These are phyloP conservation scores for Cardamine chenopodiifolia DNA, from an alignment of 345 rosid species.

Conservation along the genomic window DNA sequence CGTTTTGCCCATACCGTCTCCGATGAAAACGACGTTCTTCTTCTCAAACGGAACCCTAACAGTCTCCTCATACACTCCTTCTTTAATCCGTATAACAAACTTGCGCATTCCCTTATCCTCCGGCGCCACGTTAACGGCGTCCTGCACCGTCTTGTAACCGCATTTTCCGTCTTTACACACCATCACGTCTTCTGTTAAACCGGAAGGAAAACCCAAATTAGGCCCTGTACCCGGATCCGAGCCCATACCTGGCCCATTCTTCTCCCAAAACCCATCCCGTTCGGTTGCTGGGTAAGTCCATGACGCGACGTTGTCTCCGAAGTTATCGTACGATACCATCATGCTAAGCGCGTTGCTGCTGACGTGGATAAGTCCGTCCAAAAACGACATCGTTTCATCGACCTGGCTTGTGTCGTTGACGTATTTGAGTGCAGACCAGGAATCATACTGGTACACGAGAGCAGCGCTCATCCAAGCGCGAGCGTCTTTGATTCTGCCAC, in stretches of 20 bases:
- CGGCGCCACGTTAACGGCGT: conserved; percentile 82
- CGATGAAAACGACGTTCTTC: conserved; percentile 75
- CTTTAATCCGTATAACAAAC: conserved; percentile 66
- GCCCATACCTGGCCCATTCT: conserved; percentile 31
- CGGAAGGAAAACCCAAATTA: conserved; percentile 52
- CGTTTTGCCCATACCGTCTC: conserved; percentile 90
- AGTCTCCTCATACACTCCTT: conserved; percentile 73
- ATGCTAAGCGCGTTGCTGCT: conserved; percentile 79
- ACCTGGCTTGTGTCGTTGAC: conserved; percentile 62
- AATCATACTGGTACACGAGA: conserved; percentile 68
- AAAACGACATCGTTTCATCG: conserved; percentile 61
- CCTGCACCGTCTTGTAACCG: conserved; percentile 67
- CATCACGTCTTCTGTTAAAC: conserved; percentile 58
- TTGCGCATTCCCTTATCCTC: conserved; percentile 42
- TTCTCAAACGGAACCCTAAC: conserved; percentile 79
- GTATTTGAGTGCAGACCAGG: conserved; percentile 72
- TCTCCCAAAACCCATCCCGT: conserved; percentile 73
- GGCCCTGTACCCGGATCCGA: conserved; percentile 16
- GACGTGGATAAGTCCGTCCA: conserved; percentile 48
- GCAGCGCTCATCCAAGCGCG: conserved; percentile 87
- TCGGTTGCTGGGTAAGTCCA: conserved; percentile 80
- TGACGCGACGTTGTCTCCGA: conserved; percentile 47
- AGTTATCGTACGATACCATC: conserved; percentile 62
- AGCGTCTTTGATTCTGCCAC: conserved; percentile 63
- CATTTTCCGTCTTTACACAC: conserved; percentile 62